A percentile compares a stretch with the other conserved stretches of the same genome.
These are phyloP conservation scores for Fusarium sp. DNA, from an alignment of 2,329 filamentous ascomycete species.

Conservation along the genomic window DNA sequence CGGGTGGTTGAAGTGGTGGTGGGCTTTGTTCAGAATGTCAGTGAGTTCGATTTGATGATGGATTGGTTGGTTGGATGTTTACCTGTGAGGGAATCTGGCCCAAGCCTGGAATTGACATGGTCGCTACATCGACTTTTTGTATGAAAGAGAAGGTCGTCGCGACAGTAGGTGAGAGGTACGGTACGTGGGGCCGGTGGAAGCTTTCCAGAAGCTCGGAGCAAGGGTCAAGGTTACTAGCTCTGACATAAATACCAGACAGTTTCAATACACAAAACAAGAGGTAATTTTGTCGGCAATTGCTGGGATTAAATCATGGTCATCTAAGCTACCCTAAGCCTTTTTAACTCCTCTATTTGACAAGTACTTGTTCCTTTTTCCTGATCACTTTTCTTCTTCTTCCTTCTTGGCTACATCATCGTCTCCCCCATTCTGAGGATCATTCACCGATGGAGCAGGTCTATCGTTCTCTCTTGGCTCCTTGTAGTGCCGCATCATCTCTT, in stretches of 20 bases:
- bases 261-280: rapidly evolving
- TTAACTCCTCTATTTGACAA: neutral
- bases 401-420: slow-evolving; percentile 20
- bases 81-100: slow-evolving; percentile 74
- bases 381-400: slow-evolving; percentile 25
- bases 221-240: slow-evolving; percentile 6
- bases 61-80: slow-evolving; percentile 33
- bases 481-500: slow-evolving; percentile 76
- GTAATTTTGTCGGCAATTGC: slow-evolving; percentile 14
- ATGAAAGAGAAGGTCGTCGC: slow-evolving; percentile 21
- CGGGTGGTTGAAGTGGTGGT: slow-evolving; percentile 56
- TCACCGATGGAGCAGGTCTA: slow-evolving; percentile 59
- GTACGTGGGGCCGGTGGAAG: slow-evolving; percentile 45
- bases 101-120: slow-evolving; percentile 80
- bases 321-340: slow-evolving; percentile 14
- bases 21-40: slow-evolving; percentile 47
- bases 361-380: neutral
- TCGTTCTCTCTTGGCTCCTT: slow-evolving; percentile 64
- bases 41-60: neutral
- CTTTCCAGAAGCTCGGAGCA: slow-evolving; percentile 45
- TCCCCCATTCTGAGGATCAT: slow-evolving; percentile 48
- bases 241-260: slow-evolving; percentile 17
- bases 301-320: neutral
- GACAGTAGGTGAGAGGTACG: slow-evolving; percentile 33
- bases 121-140: slow-evolving; percentile 50